Evolutionary conservation across 345 rosid genomes (phyloP).

Genomic region (Heritiera fomes): DNA sequence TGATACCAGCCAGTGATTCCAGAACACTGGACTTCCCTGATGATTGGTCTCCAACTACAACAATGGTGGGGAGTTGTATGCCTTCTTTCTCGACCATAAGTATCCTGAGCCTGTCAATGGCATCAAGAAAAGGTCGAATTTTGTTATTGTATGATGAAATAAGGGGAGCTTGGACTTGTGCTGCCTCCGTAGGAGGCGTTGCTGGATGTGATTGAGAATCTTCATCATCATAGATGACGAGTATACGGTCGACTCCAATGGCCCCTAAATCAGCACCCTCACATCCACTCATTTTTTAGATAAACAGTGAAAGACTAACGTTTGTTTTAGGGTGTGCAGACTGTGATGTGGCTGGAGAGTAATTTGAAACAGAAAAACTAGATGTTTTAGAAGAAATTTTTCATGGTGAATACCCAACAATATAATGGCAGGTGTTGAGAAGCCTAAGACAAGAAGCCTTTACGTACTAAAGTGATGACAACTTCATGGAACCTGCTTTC

Average conservation of each 20-base stretch:
- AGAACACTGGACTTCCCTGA: constrained; percentile 41
- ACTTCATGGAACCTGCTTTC: neutral
- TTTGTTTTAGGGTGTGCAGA: too few relatives aligned
- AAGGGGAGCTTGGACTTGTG: too few relatives aligned
- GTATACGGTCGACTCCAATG: neutral
- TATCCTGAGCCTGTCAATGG: constrained; percentile 29
- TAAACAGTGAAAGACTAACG: too few relatives aligned
- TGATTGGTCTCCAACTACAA: constrained; percentile 39
- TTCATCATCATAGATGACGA: neutral
- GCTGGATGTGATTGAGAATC: too few relatives aligned
- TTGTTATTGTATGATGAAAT: too few relatives aligned
- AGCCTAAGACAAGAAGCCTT: neutral
- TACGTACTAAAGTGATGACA: neutral
- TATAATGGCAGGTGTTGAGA: too few relatives aligned
- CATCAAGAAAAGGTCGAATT: too few relatives aligned
- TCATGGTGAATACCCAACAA: too few relatives aligned
- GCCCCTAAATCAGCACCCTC: neutral
- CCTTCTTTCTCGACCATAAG: constrained; percentile 37
- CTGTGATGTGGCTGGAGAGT: too few relatives aligned
- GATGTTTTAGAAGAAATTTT: too few relatives aligned
- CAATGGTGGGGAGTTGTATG: constrained; percentile 39
- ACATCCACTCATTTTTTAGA: neutral
- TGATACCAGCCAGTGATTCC: constrained; percentile 27
- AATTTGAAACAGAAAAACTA: too few relatives aligned
- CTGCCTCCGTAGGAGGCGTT: too few relatives aligned